phyloP scores from a whole-genome alignment of 2,329 filamentous ascomycete genomes.

The Botrytis medusae region DNA sequence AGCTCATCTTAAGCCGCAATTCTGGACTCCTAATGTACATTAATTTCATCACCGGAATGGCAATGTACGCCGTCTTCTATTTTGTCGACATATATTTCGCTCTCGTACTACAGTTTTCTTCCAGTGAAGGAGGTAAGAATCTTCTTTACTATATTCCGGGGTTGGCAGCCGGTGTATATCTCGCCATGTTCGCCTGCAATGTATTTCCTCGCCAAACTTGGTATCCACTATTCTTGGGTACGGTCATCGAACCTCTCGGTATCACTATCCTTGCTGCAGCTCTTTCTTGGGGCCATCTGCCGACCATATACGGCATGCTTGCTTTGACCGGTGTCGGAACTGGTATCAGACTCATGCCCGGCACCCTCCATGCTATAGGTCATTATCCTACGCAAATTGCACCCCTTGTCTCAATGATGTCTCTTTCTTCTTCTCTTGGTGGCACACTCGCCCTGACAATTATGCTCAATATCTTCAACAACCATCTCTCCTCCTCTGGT shows the following conservation, averaged over 20 bases:
- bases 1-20: conserved; percentile 57
- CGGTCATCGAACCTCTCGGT: conserved; percentile 56
- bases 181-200: conserved; percentile 60
- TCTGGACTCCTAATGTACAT: conserved; percentile 61
- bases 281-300: conserved; percentile 49
- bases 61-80: conserved; percentile 59
- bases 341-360: conserved; percentile 64
- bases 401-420: conserved; percentile 58
- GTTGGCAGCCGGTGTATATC: conserved; percentile 58
- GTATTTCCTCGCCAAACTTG: conserved; percentile 62
- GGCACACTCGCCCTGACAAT: conserved; percentile 65
- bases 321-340: conserved; percentile 62
- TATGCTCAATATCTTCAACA: conserved; percentile 70
- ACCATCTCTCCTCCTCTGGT: conserved; percentile 41
- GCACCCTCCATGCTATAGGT: conserved; percentile 59
- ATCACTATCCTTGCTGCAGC: conserved; percentile 59
- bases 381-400: conserved; percentile 60
- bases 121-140: conserved; percentile 54
- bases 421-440: conserved; percentile 60
- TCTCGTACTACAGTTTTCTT: conserved; percentile 54
- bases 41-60: conserved; percentile 56
- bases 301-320: conserved; percentile 64
- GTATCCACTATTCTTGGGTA: conserved; percentile 56
- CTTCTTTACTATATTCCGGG: conserved; percentile 66
- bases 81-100: conserved; percentile 70